These are phyloP conservation scores for Leishmania martiniquensis DNA, from an alignment of 208 protist species.

Conservation along the genomic window DNA sequence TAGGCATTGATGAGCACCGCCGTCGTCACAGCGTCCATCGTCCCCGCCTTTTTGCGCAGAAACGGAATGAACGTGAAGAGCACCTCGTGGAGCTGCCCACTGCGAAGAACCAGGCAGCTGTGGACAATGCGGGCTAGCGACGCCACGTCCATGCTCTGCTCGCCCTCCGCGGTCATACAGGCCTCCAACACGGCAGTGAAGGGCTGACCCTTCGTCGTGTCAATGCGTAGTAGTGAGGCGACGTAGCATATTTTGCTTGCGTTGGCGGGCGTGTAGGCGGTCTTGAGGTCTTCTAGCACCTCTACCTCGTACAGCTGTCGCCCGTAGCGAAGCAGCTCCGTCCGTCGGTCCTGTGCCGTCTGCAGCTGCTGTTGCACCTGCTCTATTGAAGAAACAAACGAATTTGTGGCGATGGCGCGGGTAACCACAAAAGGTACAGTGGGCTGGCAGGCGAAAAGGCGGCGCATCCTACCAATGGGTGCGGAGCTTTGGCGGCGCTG, in stretches of 20 bases:
- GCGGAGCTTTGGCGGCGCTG: background rate
- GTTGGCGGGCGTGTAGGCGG: conserved; percentile 53
- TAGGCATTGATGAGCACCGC: conserved; percentile 92
- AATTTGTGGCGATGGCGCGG: conserved; percentile 53
- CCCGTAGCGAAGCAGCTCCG: conserved; percentile 78
- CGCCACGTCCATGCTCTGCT: conserved; percentile 57
- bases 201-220: conserved; percentile 60
- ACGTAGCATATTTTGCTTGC: conserved; percentile 71
- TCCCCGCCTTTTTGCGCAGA: conserved; percentile 40
- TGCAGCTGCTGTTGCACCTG: conserved; percentile 79
- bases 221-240: conserved; percentile 78
- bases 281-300: conserved; percentile 64
- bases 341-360: conserved; percentile 46
- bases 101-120: conserved; percentile 80
- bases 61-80: conserved; percentile 82
- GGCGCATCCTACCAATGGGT: conserved; percentile 19
- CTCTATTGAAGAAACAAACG: conserved; percentile 69
- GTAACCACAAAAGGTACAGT: conserved; percentile 2
- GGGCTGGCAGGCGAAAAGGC: conserved; percentile 15
- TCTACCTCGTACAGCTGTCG: conserved; percentile 84
- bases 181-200: conserved; percentile 57
- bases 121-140: conserved; percentile 82
- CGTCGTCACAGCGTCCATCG: conserved; percentile 67
- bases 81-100: conserved; percentile 71
- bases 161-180: conserved; percentile 39